phyloP scores from a whole-genome alignment of 805 yeast species.

The Ogataea angusta region DNA sequence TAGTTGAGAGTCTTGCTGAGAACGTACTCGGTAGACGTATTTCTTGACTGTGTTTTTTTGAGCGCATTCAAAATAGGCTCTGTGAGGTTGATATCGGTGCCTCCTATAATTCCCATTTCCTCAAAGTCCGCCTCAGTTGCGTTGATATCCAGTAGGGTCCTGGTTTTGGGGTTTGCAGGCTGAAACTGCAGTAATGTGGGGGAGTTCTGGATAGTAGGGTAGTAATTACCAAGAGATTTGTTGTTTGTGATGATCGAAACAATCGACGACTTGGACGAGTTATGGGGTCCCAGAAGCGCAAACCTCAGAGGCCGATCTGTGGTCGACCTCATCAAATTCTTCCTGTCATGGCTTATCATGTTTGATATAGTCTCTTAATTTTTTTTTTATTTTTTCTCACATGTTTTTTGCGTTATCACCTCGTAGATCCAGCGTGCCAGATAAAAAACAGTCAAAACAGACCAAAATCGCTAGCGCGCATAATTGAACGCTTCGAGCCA shows the following conservation, averaged over 20 bases:
- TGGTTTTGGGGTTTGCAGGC: constrained; percentile 39
- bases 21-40: constrained; percentile 11
- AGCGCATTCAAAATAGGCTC: constrained; percentile 14
- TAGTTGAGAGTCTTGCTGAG: constrained; percentile 20
- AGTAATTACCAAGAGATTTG: constrained; percentile 56
- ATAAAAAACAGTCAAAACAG: no score
- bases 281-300: constrained; percentile 32
- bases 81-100: constrained; percentile 15
- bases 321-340: constrained; percentile 28
- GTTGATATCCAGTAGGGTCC: constrained; percentile 46
- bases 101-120: constrained; percentile 24
- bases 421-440: no score
- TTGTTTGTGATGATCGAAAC: constrained; percentile 30
- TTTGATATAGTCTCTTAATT: not conserved
- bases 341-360: constrained; percentile 9
- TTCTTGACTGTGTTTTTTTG: constrained; percentile 6
- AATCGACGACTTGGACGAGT: constrained; percentile 32
- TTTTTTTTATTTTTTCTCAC: not conserved
- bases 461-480: constrained; percentile 5
- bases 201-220: constrained; percentile 65
- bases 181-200: constrained; percentile 55
- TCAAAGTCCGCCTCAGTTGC: constrained; percentile 39
- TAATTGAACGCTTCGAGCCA: constrained; percentile 32
- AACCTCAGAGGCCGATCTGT: constrained; percentile 30
- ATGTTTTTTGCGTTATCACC: not conserved